Conservation (phyloP, 768 basidiomycete species). For the Bullera alba region DNA sequence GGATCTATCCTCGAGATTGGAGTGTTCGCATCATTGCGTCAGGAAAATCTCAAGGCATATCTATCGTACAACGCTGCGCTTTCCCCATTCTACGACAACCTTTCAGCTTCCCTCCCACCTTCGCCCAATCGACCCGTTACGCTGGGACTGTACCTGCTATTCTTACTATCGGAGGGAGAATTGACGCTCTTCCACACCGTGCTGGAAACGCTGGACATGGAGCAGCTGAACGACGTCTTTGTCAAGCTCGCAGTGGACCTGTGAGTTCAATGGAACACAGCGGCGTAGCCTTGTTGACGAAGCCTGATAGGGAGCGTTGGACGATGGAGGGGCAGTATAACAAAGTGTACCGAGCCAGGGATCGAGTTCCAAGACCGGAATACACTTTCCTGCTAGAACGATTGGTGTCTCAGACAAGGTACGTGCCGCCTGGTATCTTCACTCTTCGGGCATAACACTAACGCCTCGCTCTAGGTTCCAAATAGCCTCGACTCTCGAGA, state of each 20-base stretch:
- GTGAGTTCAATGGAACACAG: conserved; percentile 13
- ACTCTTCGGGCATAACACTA: not conserved
- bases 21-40: conserved; percentile 84
- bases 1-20: conserved; percentile 95
- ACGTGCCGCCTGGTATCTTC: conserved; percentile 20
- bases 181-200: conserved; percentile 97
- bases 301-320: conserved; percentile 63
- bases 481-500: conserved; percentile 93
- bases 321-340: conserved; percentile 98
- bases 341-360: conserved; percentile 93
- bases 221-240: conserved; percentile 42
- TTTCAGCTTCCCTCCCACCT: conserved; percentile 54
- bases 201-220: conserved; percentile 65
- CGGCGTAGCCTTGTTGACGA: not conserved
- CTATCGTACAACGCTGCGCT: conserved; percentile 68
- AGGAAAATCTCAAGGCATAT: conserved; percentile 82
- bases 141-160: conserved; percentile 87
- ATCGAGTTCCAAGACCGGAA: conserved; percentile 85
- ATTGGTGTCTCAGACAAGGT: conserved; percentile 91
- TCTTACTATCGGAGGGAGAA: conserved; percentile 78
- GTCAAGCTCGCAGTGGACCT: conserved; percentile 43
- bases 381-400: conserved; percentile 91
- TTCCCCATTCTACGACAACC: conserved; percentile 28
- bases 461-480: conserved; percentile 60
- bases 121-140: conserved; percentile 83